Base-by-base conservation (phyloP, 2,329 filamentous ascomycete genomes). In the Nigrospora osmanthi region DNA sequence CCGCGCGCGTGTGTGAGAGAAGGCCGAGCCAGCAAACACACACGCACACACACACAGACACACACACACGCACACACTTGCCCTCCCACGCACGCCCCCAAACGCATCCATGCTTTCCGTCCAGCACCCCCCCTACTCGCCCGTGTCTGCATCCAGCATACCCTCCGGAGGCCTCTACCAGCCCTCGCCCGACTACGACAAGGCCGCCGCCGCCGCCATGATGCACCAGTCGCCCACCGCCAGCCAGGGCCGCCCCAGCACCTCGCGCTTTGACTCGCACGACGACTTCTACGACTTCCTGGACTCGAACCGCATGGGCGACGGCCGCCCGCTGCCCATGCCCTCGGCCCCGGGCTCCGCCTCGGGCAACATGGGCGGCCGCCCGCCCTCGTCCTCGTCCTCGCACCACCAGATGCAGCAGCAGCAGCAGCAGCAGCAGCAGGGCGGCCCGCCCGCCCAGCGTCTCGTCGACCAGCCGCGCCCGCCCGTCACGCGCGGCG, bases 221-320 rank as follows among this genome's bases (percentile, higher is more conserved):
- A 30, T n/a, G 6, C 31, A 23, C 31, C 4, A 16, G 23, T 28
- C 23, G 23, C 23, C 23, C 33, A 42, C 2, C 19, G 28, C 14
- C 33, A 30, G 11, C 33, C 12, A 11, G 16, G 33, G n/a, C 40
- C 4, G 40, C 7, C 33, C 40, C 40, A 15, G 19, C 40, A 42
- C 40, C 3, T 36, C 40, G 13, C 33, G 33, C 33, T 42, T 42
- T 19, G 40, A 42, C 33, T 59, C 50, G 42, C 54, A 60, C 51
- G 56, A 60, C 50, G 59, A 61, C 39, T 61, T 60, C 38, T 61
- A 61, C 50, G 51, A 55, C 36, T 61, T 60, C 35, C 51, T 61
- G 14, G 58, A 61, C 19, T 58, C 37, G 50, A 61, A 61, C 40
- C 53, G 50, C 42, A 39, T 28, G 23, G 23, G 23, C 23, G 23